Base-by-base conservation (phyloP, 75 land plant genomes). In the Selaginella tamariscina region DNA sequence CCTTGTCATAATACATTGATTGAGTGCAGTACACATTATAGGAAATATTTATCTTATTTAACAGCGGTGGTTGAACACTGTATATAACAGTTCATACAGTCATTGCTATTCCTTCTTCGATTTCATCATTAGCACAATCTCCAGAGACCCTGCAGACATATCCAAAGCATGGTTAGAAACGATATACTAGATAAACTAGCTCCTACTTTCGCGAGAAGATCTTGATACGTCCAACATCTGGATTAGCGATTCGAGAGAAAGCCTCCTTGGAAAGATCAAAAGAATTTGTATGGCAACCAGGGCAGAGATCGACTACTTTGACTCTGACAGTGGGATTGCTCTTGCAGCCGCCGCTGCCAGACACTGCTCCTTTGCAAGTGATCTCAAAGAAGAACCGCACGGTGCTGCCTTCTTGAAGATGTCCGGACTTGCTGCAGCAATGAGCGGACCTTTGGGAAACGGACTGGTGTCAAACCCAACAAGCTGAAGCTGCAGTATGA, bases 391-490 rank as follows among this genome's bases (percentile, higher is more conserved):
- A 31, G 73, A 44, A 2, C 88, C 88, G 55, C 88, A 85, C 0
- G 85, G 64, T 9, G 84, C 82, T 0, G 81, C 82, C 29, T 72
- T 73, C 74, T 85, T 76, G 80, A 74, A 85, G 32, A 82, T 67
- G 11, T 69, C 81, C 27, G 72, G 71, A 1, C 82, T 79, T 21
- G 81, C 85, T 49, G 82, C 71, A 8, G 73, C 88, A 31, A 85
- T 76, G 24, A 80, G 15, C 59, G 64, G 57, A 32, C 65, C 68
- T n/a, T 78, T 13, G 20, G 85, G 85, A 56, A 85, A 73, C 70
- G 68, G 70, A 31, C 65, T 32, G n/a, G 28, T 23, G 29, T 80
- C 79, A 22, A 33, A 59, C 8, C 88, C 85, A 73, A 66, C 88
- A 85, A 0, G 59, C 72, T 0, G 82, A 77, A 1, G 88, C 87